A percentile compares a stretch with the other conserved stretches of the same genome.
Evolutionary conservation across 2,329 filamentous ascomycete species (phyloP).

Genomic region (Trichoderma harzianum): DNA sequence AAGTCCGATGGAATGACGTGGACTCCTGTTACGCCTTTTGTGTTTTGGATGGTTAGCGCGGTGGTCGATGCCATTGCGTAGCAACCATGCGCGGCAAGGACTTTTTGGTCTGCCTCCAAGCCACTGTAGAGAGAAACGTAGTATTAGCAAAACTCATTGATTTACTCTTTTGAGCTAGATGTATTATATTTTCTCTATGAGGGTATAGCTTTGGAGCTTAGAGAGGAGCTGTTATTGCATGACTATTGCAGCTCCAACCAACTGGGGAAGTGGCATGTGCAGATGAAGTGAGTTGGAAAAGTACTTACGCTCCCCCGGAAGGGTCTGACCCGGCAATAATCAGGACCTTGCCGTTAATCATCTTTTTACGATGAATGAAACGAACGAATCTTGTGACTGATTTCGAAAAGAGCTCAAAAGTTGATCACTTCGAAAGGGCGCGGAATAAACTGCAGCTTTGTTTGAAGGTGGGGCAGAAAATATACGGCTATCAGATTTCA

Average conservation of each 20-base stretch:
- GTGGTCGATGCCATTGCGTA: slow-evolving; percentile 97
- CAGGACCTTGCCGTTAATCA: slow-evolving; percentile 56
- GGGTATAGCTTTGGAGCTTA: background rate
- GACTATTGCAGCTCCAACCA: background rate
- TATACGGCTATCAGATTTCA: background rate
- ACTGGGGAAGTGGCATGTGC: background rate
- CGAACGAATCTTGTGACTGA: background rate
- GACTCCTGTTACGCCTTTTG: slow-evolving; percentile 75
- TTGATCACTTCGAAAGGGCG: background rate
- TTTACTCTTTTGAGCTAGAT: background rate
- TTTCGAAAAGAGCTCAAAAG: background rate
- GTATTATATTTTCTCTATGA: background rate
- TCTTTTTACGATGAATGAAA: slow-evolving; percentile 21
- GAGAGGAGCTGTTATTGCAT: background rate
- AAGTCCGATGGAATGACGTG: slow-evolving; percentile 76
- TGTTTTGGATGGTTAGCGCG: slow-evolving; percentile 95
- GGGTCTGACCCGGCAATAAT: slow-evolving; percentile 87
- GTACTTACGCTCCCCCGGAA: slow-evolving; percentile 76
- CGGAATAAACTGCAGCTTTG: slow-evolving; percentile 1
- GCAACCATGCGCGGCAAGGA: slow-evolving; percentile 84
- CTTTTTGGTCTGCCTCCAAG: slow-evolving; percentile 93
- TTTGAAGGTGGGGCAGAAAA: slow-evolving; percentile 12
- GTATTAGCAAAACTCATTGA: background rate
- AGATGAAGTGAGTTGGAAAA: slow-evolving; percentile 10
- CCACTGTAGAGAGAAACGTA: slow-evolving; percentile 53